Percentiles rank a stretch among this genome's conserved stretches.
phyloP scores from a whole-genome alignment of 345 rosid species.

The Cardamine occulta region DNA sequence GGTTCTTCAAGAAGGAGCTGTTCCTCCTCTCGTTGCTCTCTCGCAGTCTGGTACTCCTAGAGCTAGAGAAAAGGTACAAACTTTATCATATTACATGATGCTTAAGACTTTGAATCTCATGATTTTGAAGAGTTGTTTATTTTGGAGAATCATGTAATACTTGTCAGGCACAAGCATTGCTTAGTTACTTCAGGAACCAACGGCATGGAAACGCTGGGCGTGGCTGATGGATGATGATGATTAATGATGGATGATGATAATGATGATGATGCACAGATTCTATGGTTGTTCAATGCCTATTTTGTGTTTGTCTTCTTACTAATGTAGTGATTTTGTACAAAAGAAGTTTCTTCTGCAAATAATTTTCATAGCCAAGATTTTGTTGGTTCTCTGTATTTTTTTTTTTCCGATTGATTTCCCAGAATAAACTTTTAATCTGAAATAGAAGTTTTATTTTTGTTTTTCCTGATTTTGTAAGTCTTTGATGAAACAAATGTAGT shows the following conservation, averaged over 20 bases:
- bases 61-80: constrained; percentile 89
- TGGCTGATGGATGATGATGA: constrained; percentile 50
- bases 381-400: constrained; percentile 28
- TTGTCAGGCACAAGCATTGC: constrained; percentile 84
- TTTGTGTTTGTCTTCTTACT: constrained; percentile 34
- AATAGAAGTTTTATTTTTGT: not conserved
- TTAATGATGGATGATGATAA: not conserved
- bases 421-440: constrained; percentile 22
- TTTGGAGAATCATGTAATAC: constrained; percentile 6
- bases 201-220: constrained; percentile 72
- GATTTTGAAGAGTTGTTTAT: constrained; percentile 1
- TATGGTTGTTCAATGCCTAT: constrained; percentile 4
- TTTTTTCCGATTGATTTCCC: constrained; percentile 24
- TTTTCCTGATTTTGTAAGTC: constrained; percentile 9
- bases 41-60: constrained; percentile 95
- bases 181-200: constrained; percentile 76
- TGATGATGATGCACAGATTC: constrained; percentile 17
- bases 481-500: constrained; percentile 21
- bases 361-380: constrained; percentile 33
- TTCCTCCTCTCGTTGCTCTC: constrained; percentile 90
- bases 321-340: constrained; percentile 42
- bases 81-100: not conserved
- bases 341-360: constrained; percentile 37
- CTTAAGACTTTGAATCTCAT: not conserved
- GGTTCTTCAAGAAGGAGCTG: constrained; percentile 97